phyloP scores from a whole-genome alignment of 768 basidiomycete genomes.

The Tricholoma sp. region DNA sequence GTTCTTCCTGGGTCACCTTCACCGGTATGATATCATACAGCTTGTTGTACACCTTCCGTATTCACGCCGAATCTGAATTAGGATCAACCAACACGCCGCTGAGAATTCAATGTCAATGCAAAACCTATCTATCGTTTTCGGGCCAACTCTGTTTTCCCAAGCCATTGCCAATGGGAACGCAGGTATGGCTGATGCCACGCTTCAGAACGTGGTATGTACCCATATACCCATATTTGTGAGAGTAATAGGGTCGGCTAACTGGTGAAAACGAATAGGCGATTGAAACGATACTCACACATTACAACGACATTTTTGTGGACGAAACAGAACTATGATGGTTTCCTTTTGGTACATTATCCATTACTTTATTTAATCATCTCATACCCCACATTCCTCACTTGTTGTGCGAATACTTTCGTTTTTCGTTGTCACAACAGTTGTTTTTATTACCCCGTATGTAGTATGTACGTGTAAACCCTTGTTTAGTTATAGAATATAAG shows the following conservation, averaged over 20 bases:
- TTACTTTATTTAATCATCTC: conserved; percentile 1
- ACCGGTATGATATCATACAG: conserved; percentile 52
- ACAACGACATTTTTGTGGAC: conserved; percentile 95
- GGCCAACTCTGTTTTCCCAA: conserved; percentile 92
- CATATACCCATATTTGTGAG: not conserved
- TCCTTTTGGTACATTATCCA: not conserved
- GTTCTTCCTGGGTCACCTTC: conserved; percentile 89
- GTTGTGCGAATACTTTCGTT: conserved; percentile 20
- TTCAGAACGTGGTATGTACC: conserved; percentile 61
- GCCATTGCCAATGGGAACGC: conserved; percentile 48
- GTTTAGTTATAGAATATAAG: conserved; percentile 5
- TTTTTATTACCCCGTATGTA: conserved; percentile 6
- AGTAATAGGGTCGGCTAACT: not conserved
- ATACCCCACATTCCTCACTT: not conserved
- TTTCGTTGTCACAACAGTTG: conserved; percentile 10
- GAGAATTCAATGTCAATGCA: conserved; percentile 91
- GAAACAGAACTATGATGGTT: conserved; percentile 50
- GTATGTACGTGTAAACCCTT: conserved; percentile 1
- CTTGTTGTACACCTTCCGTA: not conserved
- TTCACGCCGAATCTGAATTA: conserved; percentile 21
- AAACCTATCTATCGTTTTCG: conserved; percentile 95
- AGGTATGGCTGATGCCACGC: conserved; percentile 64
- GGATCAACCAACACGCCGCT: conserved; percentile 68
- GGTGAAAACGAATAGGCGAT: conserved; percentile 57
- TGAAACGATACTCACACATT: conserved; percentile 92